Conservation (phyloP, 768 basidiomycete species). For the Tulasnella sp. region DNA sequence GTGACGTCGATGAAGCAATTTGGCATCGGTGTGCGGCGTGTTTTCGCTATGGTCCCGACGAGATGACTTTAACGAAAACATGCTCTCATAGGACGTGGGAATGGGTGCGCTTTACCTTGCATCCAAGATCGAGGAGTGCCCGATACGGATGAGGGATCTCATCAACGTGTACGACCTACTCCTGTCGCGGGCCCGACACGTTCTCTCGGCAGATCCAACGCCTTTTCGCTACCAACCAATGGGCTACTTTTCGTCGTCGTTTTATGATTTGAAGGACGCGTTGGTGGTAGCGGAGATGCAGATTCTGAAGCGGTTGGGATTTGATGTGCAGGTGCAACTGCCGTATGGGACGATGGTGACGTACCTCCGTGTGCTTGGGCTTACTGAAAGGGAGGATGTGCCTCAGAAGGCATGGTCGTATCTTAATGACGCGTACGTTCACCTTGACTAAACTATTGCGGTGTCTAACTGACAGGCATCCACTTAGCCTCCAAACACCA, state of each 20-base stretch:
- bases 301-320: conserved; percentile 86
- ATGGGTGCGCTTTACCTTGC: conserved; percentile 79
- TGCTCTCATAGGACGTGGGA: conserved; percentile 51
- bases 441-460: background rate
- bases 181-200: conserved; percentile 56
- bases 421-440: conserved; percentile 83
- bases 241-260: conserved; percentile 78
- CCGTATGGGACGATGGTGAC: conserved; percentile 93
- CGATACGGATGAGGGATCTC: conserved; percentile 82
- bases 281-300: conserved; percentile 96
- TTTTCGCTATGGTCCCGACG: background rate
- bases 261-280: conserved; percentile 91
- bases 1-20: conserved; percentile 91
- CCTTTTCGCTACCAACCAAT: conserved; percentile 60
- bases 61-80: background rate
- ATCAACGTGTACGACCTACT: conserved; percentile 90
- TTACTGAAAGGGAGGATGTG: conserved; percentile 56
- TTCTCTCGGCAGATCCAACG: conserved; percentile 29
- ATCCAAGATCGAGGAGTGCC: conserved; percentile 87
- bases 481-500: conserved; percentile 79
- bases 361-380: conserved; percentile 81
- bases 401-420: conserved; percentile 85
- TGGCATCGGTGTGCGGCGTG: conserved; percentile 65
- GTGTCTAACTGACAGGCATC: conserved; percentile 9
- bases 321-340: conserved; percentile 84